Evolutionary conservation across 805 yeast genomes (phyloP), one percentile per base, ranked within the genome.

Genomic region (Wickerhamomyces silvicola): DNA sequence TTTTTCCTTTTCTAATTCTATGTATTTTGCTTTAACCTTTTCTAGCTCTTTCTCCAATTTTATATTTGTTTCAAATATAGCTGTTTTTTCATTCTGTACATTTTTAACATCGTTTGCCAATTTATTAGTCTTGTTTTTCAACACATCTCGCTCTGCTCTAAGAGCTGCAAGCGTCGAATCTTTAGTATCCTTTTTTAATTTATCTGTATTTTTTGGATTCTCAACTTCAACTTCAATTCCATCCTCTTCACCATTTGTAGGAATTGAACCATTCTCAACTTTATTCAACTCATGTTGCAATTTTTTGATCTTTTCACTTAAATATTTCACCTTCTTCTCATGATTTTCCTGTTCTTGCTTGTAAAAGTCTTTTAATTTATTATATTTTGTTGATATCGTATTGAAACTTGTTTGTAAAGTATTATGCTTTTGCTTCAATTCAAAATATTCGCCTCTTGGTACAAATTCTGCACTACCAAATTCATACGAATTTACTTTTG

Each of bases 121-220:
- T 14, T 21, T 22, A 10, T n/a, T 21, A 16, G 20, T 14, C 13
- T 28, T 34, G 16, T 29, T 24, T 10, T 20, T 21, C 6, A 18
- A 28, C 4, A 22, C 16, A 28, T 32, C 39, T n/a, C 36, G 27
- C 14, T 36, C 39, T 6, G 33, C 15, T 18, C 18, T 32, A 11
- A 29, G 6, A 2, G 33, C 39, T 11, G 6, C 13, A 4, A 18
- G 9, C 18, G 22, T 32, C 4, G 15, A 15, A 4, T 33, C 14
- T 10, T 15, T 23, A 17, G 18, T 18, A 12, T n/a, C 22, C 5
- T 14, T 5, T 6, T n/a, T 19, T 8, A 12, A 18, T 12, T 28
- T 33, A 11, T 20, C 27, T 6, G n/a, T 12, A 7, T 22, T 22
- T 10, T 26, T 18, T n/a, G 28, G 28, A 18, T 26, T 10, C 10